These are phyloP conservation scores for Macadamia tetraphylla DNA, from an alignment of 164 flowering plant species.

Conservation along the genomic window DNA sequence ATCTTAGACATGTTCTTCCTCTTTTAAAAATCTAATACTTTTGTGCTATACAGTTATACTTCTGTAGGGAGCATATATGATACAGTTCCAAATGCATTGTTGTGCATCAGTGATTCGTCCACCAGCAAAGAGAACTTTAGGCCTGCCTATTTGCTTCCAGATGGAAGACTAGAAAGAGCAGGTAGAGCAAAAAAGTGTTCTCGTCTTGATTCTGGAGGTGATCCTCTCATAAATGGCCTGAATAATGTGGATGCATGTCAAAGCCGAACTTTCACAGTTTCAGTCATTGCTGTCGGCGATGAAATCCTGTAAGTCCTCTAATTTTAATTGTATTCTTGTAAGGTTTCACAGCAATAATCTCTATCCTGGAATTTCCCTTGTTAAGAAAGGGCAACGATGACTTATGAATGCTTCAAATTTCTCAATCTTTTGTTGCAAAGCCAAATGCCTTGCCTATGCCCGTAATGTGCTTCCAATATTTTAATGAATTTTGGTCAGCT, in stretches of 20 bases:
- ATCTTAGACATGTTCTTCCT: background rate
- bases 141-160: slow-evolving; percentile 65
- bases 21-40: background rate
- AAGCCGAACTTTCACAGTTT: slow-evolving; percentile 34
- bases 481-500: too few relatives aligned
- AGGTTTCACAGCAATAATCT: too few relatives aligned
- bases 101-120: slow-evolving; percentile 28
- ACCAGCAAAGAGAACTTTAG: slow-evolving; percentile 36
- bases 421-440: too few relatives aligned
- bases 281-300: slow-evolving; percentile 81
- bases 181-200: slow-evolving; percentile 54
- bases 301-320: slow-evolving; percentile 78
- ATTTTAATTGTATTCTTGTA: background rate
- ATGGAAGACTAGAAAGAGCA: slow-evolving; percentile 79
- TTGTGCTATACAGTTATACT: slow-evolving; percentile 58
- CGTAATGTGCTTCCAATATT: too few relatives aligned
- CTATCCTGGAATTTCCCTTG: too few relatives aligned
- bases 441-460: too few relatives aligned
- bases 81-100: slow-evolving; percentile 64
- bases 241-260: slow-evolving; percentile 20
- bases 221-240: slow-evolving; percentile 31
- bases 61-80: slow-evolving; percentile 66
- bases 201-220: slow-evolving; percentile 17
- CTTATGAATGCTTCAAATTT: too few relatives aligned
- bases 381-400: too few relatives aligned